phyloP scores from a whole-genome alignment of 2,329 filamentous ascomycete genomes.

The Penicillium sp. region DNA sequence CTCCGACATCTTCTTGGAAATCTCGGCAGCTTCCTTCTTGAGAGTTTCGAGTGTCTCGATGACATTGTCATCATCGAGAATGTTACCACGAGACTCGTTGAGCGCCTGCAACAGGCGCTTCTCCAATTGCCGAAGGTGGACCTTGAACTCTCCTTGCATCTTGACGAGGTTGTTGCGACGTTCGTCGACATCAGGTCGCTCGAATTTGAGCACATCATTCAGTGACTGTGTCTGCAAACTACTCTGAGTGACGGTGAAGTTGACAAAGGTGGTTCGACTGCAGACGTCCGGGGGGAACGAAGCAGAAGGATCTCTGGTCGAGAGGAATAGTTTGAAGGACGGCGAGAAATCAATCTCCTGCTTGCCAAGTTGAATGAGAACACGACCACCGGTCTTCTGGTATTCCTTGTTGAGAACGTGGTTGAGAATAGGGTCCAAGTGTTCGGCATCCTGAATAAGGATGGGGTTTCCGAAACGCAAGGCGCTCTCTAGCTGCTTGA shows the following conservation, averaged over 20 bases:
- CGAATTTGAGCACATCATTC: slow-evolving; percentile 94
- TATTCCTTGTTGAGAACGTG: slow-evolving; percentile 99
- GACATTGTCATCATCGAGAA: slow-evolving; percentile 95
- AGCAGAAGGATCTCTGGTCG: slow-evolving; percentile 91
- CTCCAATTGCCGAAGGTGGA: slow-evolving; percentile 93
- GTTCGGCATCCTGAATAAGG: slow-evolving; percentile 95
- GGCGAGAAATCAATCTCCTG: slow-evolving; percentile 99
- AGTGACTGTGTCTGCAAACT: slow-evolving; percentile 97
- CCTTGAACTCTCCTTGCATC: slow-evolving; percentile 96
- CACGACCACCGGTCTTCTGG: slow-evolving; percentile 95
- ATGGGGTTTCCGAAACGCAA: slow-evolving; percentile 97
- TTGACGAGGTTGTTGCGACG: slow-evolving; percentile 96
- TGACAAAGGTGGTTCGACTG: slow-evolving; percentile 97
- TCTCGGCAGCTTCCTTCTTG: slow-evolving; percentile 95
- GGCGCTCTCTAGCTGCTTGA: slow-evolving; percentile 95
- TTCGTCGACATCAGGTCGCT: slow-evolving; percentile 95
- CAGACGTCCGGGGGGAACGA: slow-evolving; percentile 95
- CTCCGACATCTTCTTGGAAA: slow-evolving; percentile 91
- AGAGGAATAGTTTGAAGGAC: slow-evolving; percentile 89
- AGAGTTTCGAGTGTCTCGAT: slow-evolving; percentile 96
- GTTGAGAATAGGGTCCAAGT: slow-evolving; percentile 93
- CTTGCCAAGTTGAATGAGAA: slow-evolving; percentile 95
- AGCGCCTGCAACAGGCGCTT: slow-evolving; percentile 89
- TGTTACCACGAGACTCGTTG: slow-evolving; percentile 96
- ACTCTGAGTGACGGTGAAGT: slow-evolving; percentile 98